Evolutionary conservation across 108 stramenopile genomes (phyloP), one percentile per base, ranked within the genome.

Genomic region (Hondaea fermentalgiana): DNA sequence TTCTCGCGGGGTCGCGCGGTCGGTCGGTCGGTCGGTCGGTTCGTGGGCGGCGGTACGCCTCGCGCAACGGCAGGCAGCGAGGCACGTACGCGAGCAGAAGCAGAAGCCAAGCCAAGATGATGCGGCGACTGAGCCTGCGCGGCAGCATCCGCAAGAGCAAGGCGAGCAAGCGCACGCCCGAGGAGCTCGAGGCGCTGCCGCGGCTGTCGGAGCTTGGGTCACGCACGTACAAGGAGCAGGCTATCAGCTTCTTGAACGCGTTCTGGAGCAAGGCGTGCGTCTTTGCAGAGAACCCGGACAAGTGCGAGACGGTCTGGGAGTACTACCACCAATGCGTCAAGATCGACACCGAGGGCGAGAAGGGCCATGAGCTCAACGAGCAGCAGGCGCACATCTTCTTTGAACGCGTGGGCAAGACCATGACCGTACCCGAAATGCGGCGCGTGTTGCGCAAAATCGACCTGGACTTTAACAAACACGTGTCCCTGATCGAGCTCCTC

Each of bases 311-410:
- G 1, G 76, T 83, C 1, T 83, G 76, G 76, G 49, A 53, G 76
- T 83, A 83, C 76, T 83, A 53, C 51, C 76, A 53, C 4, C 19
- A 6, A 14, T 83, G 76, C 51, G 1, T 83, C 12, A 6, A 83
- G 28, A 83, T 83, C 23, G 76, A 83, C 76, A 12, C 45, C 49
- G 0, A 4, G 45, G 51, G 51, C 49, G 76, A 83, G 45, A 12
- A 53, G 76, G 76, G 76, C 76, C 76, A 83, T 23, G 76, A 83
- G 76, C 76, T 83, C 25, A 23, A 83, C 51, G 76, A 83, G 76
- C 49, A 53, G 76, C 76, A 28, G 28, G 76, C 76, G 51, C 76
- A 83, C 51, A 47, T 47, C 76, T 47, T 83, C 45, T 83, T 83
- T 35, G 76, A 83, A 45, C 76, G 45, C n/a, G 51, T 83, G 51